Percentiles rank a stretch among this genome's conserved stretches.
Conservation (phyloP, 352 stramenopile species). For the Aphanomyces cochlioides region DNA sequence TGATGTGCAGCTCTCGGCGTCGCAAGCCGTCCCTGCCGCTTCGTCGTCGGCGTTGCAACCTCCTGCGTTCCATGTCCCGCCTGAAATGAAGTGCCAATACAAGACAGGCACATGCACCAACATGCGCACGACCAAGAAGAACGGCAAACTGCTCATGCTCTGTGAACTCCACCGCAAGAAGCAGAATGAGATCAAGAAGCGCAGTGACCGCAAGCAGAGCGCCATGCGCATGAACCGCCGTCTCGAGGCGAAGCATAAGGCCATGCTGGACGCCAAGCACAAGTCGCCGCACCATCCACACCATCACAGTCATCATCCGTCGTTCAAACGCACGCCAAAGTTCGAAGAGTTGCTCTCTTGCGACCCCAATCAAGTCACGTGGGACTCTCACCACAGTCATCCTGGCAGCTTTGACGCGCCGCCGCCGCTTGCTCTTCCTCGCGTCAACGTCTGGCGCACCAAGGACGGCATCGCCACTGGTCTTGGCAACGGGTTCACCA, state of each 20-base stretch:
- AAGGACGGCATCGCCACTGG: constrained; percentile 30
- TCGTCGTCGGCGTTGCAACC: too few species aligned
- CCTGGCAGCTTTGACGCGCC: neutral
- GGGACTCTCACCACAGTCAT: constrained; percentile 7
- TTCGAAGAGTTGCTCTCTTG: constrained; percentile 25
- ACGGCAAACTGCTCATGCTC: constrained; percentile 65
- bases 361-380: constrained; percentile 1
- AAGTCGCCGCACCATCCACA: neutral
- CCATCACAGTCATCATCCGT: too few species aligned
- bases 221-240: constrained; percentile 27
- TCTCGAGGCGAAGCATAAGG: constrained; percentile 26
- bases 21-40: neutral
- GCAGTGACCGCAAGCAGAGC: constrained; percentile 46
- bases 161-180: constrained; percentile 79
- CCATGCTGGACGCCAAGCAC: constrained; percentile 14
- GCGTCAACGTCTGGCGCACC: constrained; percentile 27
- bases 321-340: constrained; percentile 9
- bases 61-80: neutral
- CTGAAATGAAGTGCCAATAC: constrained; percentile 54
- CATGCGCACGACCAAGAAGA: constrained; percentile 64
- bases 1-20: neutral
- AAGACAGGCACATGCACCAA: constrained; percentile 77
- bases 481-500: neutral
- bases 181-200: constrained; percentile 85
- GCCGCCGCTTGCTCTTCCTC: constrained; percentile 14